Base-by-base conservation (phyloP, 2,329 filamentous ascomycete genomes). In the Paecilomyces niveus region DNA sequence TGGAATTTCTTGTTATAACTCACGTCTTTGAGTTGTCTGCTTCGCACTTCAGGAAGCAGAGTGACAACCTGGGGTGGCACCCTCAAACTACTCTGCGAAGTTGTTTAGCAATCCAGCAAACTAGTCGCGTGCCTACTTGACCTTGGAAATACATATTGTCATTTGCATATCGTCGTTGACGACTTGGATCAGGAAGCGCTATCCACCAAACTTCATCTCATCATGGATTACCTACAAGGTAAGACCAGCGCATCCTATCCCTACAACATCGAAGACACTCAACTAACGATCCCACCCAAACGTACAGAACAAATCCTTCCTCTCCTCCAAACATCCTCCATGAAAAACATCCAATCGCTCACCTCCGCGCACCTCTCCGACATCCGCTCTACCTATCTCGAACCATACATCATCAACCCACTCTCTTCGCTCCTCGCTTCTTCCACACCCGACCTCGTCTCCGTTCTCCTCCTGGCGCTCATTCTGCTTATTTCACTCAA, bases 401-500 rank as follows among this genome's bases (percentile, higher is more conserved):
- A 84, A 62, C 77, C 74, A 22, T 83, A 81, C 69, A 68, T 85
- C 59, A 69, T 77, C 57, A 61, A 65, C 4, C 76, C 75, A 0
- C 61, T 76, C 51, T 71, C 73, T 18, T 61, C 61, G 13, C 65
- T 77, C 29, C 64, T 76, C 57, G 62, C 71, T 39, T 67, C 65
- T 24, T 67, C 68, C 18, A 69, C 69, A 56, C 69, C 73, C 0
- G 72, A 76, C 56, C 62, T 78, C 31, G 51, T 70, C 52, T 72
- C 73, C 11, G 62, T 76, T 21, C 55, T 75, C 7, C 58, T 86
- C 8, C 76, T 89, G 3, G 74, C 87, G 52, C 64, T 86, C 31
- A 75, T 86, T 57, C 73, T 93, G 55, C 79, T 91, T 69, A 71
- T 92, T 58, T 81, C 80, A 11, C 74, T 87, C 59, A 83, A 84